Percentiles rank a stretch among this genome's conserved stretches.
These are phyloP conservation scores for Trichoderma sp. DNA, from an alignment of 2,329 filamentous ascomycete species.

Conservation along the genomic window DNA sequence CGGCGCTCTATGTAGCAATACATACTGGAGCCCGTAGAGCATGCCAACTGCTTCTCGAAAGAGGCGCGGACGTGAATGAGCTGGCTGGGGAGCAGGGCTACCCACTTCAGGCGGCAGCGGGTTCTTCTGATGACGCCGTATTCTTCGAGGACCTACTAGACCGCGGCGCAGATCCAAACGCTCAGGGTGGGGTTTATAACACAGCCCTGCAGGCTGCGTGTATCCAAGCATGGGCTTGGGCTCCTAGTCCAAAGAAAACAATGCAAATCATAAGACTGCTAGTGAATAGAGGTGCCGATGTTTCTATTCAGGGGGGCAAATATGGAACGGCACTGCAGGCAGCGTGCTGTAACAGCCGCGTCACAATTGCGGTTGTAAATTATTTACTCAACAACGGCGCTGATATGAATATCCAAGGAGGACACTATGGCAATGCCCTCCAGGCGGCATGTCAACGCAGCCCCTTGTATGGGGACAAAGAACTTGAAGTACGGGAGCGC, in stretches of 20 bases:
- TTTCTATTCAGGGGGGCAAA: not conserved
- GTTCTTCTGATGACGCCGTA: rapidly evolving
- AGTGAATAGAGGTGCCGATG: not conserved
- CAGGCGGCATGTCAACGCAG: not conserved
- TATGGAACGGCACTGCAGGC: not conserved
- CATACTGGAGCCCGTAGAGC: not conserved
- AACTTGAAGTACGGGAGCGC: not conserved
- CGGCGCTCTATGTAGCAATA: not conserved
- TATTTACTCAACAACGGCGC: not conserved
- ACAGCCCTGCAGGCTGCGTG: not conserved
- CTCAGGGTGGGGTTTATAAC: not conserved
- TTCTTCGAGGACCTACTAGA: not conserved
- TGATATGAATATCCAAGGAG: not conserved
- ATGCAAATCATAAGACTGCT: not conserved
- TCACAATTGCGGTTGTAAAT: not conserved
- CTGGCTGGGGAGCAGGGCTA: not conserved
- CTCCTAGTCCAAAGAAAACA: too few species aligned
- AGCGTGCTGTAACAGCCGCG: not conserved
- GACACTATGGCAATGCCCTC: not conserved
- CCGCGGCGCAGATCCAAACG: not conserved
- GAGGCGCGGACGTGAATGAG: not conserved
- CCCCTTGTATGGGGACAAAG: too few species aligned
- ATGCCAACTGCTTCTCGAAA: not conserved
- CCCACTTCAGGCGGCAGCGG: not conserved
- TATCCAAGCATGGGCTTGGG: too few species aligned